These are phyloP conservation scores for Ustulina deusta DNA, from an alignment of 2,329 filamentous ascomycete species.

Conservation along the genomic window DNA sequence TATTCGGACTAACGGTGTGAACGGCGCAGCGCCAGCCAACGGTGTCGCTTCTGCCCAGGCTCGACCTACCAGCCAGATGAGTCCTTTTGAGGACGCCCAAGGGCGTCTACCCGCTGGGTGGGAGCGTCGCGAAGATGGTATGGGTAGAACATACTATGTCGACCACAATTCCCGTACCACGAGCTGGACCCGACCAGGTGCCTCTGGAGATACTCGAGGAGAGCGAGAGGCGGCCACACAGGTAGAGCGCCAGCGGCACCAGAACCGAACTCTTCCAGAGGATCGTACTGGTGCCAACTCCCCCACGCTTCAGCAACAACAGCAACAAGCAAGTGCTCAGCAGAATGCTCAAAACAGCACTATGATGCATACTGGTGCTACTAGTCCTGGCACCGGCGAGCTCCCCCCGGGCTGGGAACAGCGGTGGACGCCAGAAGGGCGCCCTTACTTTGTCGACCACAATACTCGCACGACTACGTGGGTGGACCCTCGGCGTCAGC, in stretches of 20 bases:
- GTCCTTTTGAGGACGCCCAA: conserved; percentile 96
- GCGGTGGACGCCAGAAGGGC: conserved; percentile 91
- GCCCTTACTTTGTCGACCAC: conserved; percentile 97
- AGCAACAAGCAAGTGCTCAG: conserved; percentile 57
- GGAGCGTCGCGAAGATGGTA: conserved; percentile 94
- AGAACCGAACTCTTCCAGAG: conserved; percentile 94
- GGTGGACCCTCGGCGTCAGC: conserved; percentile 96
- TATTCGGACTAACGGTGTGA: conserved; percentile 62
- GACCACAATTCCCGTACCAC: conserved; percentile 98
- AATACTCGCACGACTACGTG: conserved; percentile 98
- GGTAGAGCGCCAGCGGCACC: conserved; percentile 90
- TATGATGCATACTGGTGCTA: conserved; percentile 95
- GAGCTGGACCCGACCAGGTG: conserved; percentile 91
- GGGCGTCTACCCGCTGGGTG: conserved; percentile 92
- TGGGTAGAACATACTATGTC: conserved; percentile 97
- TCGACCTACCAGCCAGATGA: conserved; percentile 71
- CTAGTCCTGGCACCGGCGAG: conserved; percentile 93
- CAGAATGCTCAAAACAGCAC: conserved; percentile 67
- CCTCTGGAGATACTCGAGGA: conserved; percentile 80
- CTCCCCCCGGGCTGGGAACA: conserved; percentile 97
- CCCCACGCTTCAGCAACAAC: conserved; percentile 76
- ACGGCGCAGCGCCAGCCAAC: conserved; percentile 53
- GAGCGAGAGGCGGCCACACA: conserved; percentile 92
- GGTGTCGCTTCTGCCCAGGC: conserved; percentile 54
- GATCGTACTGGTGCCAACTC: conserved; percentile 95